Evolutionary conservation across 106 monocot species (phyloP).

Genomic region (Dioscorea zingiberensis): DNA sequence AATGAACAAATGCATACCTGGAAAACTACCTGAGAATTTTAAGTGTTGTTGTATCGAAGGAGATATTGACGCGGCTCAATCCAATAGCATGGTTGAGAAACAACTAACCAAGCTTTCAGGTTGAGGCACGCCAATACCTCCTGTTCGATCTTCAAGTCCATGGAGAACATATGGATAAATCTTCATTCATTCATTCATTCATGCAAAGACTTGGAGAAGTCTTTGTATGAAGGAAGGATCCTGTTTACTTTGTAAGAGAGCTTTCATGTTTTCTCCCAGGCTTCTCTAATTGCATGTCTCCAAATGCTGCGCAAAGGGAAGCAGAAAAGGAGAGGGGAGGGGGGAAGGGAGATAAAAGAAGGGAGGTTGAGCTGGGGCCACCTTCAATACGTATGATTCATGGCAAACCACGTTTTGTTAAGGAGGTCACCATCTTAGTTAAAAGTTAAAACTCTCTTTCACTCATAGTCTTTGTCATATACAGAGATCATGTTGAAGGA

Average conservation of each 20-base stretch:
- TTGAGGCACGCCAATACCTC: slow-evolving; percentile 32
- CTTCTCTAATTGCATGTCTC: not conserved
- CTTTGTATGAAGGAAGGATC: too few relatives aligned
- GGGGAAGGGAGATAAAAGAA: not conserved
- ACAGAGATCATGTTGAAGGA: not conserved
- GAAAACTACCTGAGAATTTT: too few relatives aligned
- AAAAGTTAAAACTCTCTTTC: not conserved
- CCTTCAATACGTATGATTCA: not conserved
- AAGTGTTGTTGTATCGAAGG: not conserved
- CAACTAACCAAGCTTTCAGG: slow-evolving; percentile 13
- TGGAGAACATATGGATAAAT: too few relatives aligned
- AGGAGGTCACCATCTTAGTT: not conserved
- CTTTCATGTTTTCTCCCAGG: not conserved
- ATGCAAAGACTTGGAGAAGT: too few relatives aligned
- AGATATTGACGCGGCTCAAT: slow-evolving; percentile 35
- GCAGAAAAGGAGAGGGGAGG: not conserved
- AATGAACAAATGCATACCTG: too few relatives aligned
- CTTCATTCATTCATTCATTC: too few relatives aligned
- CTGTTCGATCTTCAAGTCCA: not conserved
- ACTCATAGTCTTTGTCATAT: not conserved
- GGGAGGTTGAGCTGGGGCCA: not conserved
- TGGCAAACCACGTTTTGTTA: not conserved
- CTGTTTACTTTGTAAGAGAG: too few relatives aligned
- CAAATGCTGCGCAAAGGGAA: slow-evolving; percentile 5
- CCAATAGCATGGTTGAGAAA: slow-evolving; percentile 13